Percentiles rank a stretch among this genome's conserved stretches.
phyloP scores from a whole-genome alignment of 371 early-diverging fungal species.

The Mortierella polycephala region DNA sequence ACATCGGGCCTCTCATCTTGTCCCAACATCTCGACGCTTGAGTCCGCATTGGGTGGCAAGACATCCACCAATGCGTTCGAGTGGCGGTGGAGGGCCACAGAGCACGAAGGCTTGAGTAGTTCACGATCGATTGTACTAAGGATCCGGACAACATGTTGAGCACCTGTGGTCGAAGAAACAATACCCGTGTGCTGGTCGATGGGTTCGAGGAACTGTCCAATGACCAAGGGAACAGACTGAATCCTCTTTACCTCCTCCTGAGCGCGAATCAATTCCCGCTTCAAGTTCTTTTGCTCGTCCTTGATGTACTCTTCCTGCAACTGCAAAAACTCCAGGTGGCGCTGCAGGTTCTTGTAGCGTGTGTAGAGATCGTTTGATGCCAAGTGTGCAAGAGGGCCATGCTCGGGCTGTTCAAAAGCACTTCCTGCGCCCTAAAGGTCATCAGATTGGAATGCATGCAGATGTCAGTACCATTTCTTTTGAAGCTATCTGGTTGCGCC shows the following conservation, averaged over 20 bases:
- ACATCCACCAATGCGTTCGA: slow-evolving; percentile 98
- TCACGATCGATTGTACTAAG: slow-evolving; percentile 99
- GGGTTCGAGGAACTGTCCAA: slow-evolving; percentile 99
- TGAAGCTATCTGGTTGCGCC: too few relatives aligned
- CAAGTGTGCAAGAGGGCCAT: slow-evolving; percentile 62
- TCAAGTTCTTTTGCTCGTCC: slow-evolving; percentile 98
- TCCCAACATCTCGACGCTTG: slow-evolving; percentile 95
- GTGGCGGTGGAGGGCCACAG: slow-evolving; percentile 99
- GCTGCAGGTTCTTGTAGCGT: slow-evolving; percentile 93
- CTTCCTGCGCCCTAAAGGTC: slow-evolving; percentile 13
- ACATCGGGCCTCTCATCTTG: slow-evolving; percentile 98
- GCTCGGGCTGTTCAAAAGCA: slow-evolving; percentile 28
- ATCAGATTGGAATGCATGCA: too few relatives aligned
- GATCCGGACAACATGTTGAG: slow-evolving; percentile 97
- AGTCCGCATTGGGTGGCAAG: slow-evolving; percentile 97
- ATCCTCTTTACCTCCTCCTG: slow-evolving; percentile 99
- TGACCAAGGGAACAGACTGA: slow-evolving; percentile 98
- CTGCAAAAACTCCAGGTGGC: slow-evolving; percentile 95
- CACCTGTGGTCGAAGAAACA: slow-evolving; percentile 97
- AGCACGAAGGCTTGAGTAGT: slow-evolving; percentile 96
- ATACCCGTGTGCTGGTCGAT: slow-evolving; percentile 99
- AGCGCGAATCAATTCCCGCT: slow-evolving; percentile 94
- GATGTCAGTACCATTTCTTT: too few relatives aligned
- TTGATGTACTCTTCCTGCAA: slow-evolving; percentile 99
- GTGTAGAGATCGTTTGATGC: slow-evolving; percentile 91